These are phyloP conservation scores for Sarcocystis neurona DNA, from an alignment of 169 alveolate genomes.

Conservation along the genomic window DNA sequence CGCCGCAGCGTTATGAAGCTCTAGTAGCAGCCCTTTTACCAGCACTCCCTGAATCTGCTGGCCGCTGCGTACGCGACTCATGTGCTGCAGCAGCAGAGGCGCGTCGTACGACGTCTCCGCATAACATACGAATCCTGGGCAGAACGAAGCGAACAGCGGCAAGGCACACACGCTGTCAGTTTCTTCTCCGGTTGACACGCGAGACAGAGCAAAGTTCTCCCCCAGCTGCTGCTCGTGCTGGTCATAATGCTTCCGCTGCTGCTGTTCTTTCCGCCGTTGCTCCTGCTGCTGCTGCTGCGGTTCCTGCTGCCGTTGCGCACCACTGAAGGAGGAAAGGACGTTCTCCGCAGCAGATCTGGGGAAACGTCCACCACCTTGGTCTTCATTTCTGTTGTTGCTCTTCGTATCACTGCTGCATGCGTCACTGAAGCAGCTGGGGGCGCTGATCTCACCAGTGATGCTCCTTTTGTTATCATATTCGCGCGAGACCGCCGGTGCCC, in stretches of 20 bases:
- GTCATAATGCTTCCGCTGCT: background rate
- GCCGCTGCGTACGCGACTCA: conserved; percentile 86
- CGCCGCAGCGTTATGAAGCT: background rate
- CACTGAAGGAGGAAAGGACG: too few relatives aligned
- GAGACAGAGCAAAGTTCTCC: too few relatives aligned
- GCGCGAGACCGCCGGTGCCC: too few relatives aligned
- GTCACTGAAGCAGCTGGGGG: too few relatives aligned
- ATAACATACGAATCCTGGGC: conserved; percentile 93
- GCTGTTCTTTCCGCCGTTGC: background rate
- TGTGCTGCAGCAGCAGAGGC: conserved; percentile 73
- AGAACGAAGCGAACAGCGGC: conserved; percentile 84
- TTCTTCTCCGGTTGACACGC: background rate
- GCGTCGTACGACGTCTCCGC: conserved; percentile 88
- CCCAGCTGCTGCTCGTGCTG: too few relatives aligned
- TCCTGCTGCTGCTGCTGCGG: background rate
- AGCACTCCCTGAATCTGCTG: conserved; percentile 84
- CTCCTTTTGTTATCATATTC: too few relatives aligned
- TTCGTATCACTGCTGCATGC: too few relatives aligned
- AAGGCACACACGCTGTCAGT: conserved; percentile 30
- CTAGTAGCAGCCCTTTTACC: conserved; percentile 33
- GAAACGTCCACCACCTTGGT: too few relatives aligned
- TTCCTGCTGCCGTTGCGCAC: too few relatives aligned
- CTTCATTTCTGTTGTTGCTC: too few relatives aligned
- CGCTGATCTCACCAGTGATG: too few relatives aligned
- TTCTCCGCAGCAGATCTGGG: too few relatives aligned